A percentile compares a stretch with the other conserved stretches of the same genome.
Conservation (phyloP, 129 eudicot genomes). For the Gnaphalium uliginosum region DNA sequence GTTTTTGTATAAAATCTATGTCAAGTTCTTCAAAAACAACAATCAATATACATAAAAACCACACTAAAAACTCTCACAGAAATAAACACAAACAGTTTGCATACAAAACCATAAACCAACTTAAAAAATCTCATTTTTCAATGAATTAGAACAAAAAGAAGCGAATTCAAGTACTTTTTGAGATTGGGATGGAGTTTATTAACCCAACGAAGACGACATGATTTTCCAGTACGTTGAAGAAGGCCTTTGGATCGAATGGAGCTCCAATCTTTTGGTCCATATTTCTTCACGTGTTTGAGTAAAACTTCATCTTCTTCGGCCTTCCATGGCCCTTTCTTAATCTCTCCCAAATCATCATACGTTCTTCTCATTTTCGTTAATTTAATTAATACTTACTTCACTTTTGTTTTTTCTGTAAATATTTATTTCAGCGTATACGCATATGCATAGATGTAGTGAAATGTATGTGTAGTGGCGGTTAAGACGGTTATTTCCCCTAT, state of each 20-base stretch:
- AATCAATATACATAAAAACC: not conserved
- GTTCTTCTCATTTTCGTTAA: constrained; percentile 43
- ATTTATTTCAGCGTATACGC: not conserved
- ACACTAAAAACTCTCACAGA: not conserved
- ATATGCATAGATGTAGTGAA: constrained; percentile 11
- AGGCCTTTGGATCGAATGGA: constrained; percentile 98
- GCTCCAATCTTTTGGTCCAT: constrained; percentile 91
- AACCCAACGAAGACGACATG: constrained; percentile 96
- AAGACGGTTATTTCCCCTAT: constrained; percentile 42
- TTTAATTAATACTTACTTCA: not conserved
- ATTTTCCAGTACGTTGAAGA: constrained; percentile 75
- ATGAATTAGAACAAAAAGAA: not conserved
- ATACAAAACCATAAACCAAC: not conserved
- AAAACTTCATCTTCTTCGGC: constrained; percentile 77
- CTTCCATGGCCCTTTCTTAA: constrained; percentile 90
- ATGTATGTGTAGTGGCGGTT: constrained; percentile 39
- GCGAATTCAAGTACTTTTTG: constrained; percentile 44
- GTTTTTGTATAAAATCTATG: not conserved
- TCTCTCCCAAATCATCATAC: constrained; percentile 48
- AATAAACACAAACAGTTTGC: not conserved
- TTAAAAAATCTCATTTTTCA: not conserved
- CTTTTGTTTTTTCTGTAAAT: not conserved
- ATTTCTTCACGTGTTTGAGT: constrained; percentile 61
- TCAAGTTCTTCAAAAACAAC: not conserved
- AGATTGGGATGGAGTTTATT: constrained; percentile 87